These are phyloP conservation scores for Tricholoma sp. DNA, from an alignment of 768 basidiomycete genomes.

Conservation along the genomic window DNA sequence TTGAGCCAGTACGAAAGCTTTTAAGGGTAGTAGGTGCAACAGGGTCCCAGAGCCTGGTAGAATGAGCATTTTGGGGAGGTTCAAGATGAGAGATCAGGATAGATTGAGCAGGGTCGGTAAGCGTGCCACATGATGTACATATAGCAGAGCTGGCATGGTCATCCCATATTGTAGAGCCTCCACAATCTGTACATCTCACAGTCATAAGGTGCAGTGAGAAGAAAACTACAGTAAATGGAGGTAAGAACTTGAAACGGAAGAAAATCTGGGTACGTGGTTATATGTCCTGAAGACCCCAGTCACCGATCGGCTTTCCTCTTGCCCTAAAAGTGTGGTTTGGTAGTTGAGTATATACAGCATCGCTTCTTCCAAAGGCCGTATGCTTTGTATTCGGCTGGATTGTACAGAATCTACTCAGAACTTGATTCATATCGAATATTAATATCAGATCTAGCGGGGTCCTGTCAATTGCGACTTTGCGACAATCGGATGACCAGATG, in stretches of 20 bases:
- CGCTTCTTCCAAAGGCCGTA: too few relatives aligned
- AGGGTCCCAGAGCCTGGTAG: constrained; percentile 24
- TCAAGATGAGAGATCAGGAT: constrained; percentile 48
- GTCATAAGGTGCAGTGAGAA: constrained; percentile 22
- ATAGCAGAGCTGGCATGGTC: constrained; percentile 55
- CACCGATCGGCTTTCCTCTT: background rate
- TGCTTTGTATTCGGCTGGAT: too few relatives aligned
- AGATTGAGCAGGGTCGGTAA: constrained; percentile 56
- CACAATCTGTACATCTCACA: constrained; percentile 48
- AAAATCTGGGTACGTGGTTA: background rate
- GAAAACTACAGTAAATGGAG: constrained; percentile 1
- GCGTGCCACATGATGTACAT: constrained; percentile 69
- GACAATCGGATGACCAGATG: background rate
- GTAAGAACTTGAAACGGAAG: background rate
- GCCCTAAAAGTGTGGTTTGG: too few relatives aligned
- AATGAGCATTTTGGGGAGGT: constrained; percentile 29
- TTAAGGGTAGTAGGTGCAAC: constrained; percentile 37
- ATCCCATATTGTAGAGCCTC: constrained; percentile 46
- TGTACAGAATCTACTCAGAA: too few relatives aligned
- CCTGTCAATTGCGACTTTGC: too few relatives aligned
- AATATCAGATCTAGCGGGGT: too few relatives aligned
- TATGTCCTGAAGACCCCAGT: constrained; percentile 8
- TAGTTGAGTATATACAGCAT: too few relatives aligned
- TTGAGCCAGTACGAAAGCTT: constrained; percentile 42
- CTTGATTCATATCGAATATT: too few relatives aligned